Percentiles rank a stretch among this genome's conserved stretches.
Evolutionary conservation across 768 basidiomycete genomes (phyloP).

Genomic region (Neoboletus brunneissimus): DNA sequence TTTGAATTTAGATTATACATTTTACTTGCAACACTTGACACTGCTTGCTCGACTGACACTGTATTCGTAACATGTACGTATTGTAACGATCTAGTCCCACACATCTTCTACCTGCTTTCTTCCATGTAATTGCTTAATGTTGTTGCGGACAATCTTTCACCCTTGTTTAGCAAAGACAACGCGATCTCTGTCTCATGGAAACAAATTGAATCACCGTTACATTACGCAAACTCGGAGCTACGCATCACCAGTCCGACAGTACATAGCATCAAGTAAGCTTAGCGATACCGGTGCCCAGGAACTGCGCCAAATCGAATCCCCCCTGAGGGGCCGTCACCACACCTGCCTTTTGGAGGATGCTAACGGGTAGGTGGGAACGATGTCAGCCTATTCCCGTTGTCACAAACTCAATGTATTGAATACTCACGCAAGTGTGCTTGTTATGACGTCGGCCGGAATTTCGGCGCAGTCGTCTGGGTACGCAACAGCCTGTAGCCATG

Average conservation of each 20-base stretch:
- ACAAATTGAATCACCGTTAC: neutral
- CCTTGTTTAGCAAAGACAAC: conserved; percentile 1
- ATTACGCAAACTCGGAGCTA: neutral
- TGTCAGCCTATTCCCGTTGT: neutral
- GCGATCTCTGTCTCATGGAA: neutral
- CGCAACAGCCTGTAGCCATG: conserved; percentile 78
- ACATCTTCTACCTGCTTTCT: conserved; percentile 1
- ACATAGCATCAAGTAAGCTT: conserved; percentile 39
- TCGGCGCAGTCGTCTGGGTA: conserved; percentile 66
- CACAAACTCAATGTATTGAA: neutral
- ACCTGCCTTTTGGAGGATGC: conserved; percentile 73
- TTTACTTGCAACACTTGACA: conserved; percentile 5
- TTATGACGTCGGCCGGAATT: conserved; percentile 64
- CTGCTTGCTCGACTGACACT: conserved; percentile 11
- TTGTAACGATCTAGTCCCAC: conserved; percentile 4
- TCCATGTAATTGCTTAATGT: conserved; percentile 16
- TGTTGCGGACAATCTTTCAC: conserved; percentile 10
- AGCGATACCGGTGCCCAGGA: conserved; percentile 56
- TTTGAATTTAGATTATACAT: conserved; percentile 19
- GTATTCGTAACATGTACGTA: conserved; percentile 14
- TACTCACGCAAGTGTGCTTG: conserved; percentile 66
- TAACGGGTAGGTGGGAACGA: conserved; percentile 27
- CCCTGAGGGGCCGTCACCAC: conserved; percentile 54
- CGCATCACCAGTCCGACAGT: neutral
- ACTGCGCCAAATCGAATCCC: conserved; percentile 53